phyloP scores from a whole-genome alignment of 2,329 filamentous ascomycete species.

The Exophiala xenobiotica region DNA sequence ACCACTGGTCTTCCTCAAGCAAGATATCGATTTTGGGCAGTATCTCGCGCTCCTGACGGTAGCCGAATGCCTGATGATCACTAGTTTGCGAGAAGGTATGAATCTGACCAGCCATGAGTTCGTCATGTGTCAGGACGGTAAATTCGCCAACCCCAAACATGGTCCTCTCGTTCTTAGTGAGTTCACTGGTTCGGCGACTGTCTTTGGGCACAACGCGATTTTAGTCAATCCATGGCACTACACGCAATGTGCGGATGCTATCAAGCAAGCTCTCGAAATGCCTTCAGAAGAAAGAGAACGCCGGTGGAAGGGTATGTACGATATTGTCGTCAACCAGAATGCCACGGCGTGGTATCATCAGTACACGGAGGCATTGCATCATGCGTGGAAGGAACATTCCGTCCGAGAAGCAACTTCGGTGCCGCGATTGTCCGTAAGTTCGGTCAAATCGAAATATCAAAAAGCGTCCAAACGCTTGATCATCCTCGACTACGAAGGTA shows the following conservation, averaged over 20 bases:
- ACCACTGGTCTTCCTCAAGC: conserved; percentile 88
- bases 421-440: conserved; percentile 72
- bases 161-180: conserved; percentile 90
- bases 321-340: conserved; percentile 75
- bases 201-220: conserved; percentile 79
- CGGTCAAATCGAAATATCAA: conserved; percentile 66
- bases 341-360: conserved; percentile 83
- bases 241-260: conserved; percentile 79
- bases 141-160: conserved; percentile 70
- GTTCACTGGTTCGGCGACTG: conserved; percentile 85
- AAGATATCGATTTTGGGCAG: conserved; percentile 89
- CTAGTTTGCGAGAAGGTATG: conserved; percentile 94
- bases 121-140: conserved; percentile 86
- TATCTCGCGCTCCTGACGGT: conserved; percentile 89
- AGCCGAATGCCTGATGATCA: conserved; percentile 90
- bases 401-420: conserved; percentile 81
- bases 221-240: conserved; percentile 97
- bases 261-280: conserved; percentile 82
- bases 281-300: conserved; percentile 67
- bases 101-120: conserved; percentile 95
- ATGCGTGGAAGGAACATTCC: conserved; percentile 80
- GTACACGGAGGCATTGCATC: conserved; percentile 68
- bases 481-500: conserved; percentile 91
- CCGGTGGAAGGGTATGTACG: conserved; percentile 72
- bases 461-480: conserved; percentile 70